phyloP scores from a whole-genome alignment of 2,329 filamentous ascomycete genomes.

The Thelonectria rubi region DNA sequence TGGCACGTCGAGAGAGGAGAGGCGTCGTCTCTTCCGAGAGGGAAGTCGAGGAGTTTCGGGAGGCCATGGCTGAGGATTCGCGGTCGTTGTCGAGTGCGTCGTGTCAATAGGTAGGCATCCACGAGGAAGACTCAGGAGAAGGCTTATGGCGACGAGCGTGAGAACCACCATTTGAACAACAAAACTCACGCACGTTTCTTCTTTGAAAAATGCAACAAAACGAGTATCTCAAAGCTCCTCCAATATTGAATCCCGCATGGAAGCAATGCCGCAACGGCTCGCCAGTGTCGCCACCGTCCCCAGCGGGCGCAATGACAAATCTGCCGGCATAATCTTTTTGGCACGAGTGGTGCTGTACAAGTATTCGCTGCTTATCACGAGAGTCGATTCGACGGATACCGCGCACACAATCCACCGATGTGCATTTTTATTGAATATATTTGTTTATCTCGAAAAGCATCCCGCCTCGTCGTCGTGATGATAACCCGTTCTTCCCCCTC shows the following conservation, averaged over 20 bases:
- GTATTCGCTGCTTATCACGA: background rate
- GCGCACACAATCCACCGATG: background rate
- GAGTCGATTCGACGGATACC: background rate
- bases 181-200: background rate
- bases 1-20: conserved; percentile 11
- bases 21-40: conserved; percentile 34
- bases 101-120: background rate
- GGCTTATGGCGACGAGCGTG: background rate
- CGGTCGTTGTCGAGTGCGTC: background rate
- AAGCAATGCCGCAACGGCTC: background rate
- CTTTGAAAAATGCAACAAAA: background rate
- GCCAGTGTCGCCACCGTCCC: background rate
- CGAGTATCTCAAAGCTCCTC: background rate
- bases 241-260: background rate
- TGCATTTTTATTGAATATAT: background rate
- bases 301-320: conserved; percentile 8
- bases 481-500: conserved; percentile 2
- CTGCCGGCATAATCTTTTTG: background rate
- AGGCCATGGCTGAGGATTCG: background rate
- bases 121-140: background rate
- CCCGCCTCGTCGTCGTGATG: conserved; percentile 4
- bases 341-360: background rate
- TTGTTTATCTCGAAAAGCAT: background rate
- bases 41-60: background rate
- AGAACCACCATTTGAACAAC: background rate